Evolutionary conservation across 2,329 filamentous ascomycete species (phyloP).

Genomic region (Sporothrix variecibatus): DNA sequence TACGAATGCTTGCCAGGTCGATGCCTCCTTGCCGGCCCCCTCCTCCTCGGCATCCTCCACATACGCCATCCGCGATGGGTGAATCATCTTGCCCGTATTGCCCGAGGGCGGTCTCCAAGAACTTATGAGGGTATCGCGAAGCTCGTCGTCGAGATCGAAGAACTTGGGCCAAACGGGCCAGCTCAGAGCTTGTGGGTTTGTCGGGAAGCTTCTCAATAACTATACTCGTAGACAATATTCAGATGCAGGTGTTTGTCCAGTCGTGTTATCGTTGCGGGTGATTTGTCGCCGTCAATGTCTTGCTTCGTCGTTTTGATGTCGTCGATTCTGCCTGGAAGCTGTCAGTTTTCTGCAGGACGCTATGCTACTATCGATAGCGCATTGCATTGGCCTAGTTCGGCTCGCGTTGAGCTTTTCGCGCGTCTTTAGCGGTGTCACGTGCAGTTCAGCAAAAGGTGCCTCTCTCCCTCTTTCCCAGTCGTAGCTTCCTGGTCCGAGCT

Average conservation of each 20-base stretch:
- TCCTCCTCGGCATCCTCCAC: slow-evolving; percentile 78
- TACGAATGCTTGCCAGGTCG: slow-evolving; percentile 53
- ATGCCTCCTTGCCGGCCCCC: slow-evolving; percentile 57
- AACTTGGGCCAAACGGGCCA: not conserved
- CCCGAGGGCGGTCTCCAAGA: not conserved
- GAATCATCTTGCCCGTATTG: slow-evolving; percentile 56
- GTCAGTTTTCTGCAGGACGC: slow-evolving; percentile 6
- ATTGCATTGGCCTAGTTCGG: not conserved
- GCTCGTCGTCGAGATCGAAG: not conserved
- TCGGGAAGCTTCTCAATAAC: not conserved
- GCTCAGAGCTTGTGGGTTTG: no score
- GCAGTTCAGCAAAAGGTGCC: not conserved
- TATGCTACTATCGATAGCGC: slow-evolving; percentile 13
- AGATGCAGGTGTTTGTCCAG: not conserved
- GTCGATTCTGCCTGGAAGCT: slow-evolving; percentile 1
- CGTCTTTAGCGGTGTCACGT: slow-evolving; percentile 2
- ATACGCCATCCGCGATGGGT: slow-evolving; percentile 89
- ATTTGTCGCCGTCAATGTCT: not conserved
- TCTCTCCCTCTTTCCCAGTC: not conserved
- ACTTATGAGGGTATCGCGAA: not conserved
- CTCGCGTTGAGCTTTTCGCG: not conserved
- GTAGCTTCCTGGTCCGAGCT: not conserved
- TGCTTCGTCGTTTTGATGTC: not conserved
- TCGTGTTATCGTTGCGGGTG: no score
- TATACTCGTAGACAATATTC: not conserved